Conservation (phyloP, 148 eudicot genomes). For the Rhododendron williamsianum region DNA sequence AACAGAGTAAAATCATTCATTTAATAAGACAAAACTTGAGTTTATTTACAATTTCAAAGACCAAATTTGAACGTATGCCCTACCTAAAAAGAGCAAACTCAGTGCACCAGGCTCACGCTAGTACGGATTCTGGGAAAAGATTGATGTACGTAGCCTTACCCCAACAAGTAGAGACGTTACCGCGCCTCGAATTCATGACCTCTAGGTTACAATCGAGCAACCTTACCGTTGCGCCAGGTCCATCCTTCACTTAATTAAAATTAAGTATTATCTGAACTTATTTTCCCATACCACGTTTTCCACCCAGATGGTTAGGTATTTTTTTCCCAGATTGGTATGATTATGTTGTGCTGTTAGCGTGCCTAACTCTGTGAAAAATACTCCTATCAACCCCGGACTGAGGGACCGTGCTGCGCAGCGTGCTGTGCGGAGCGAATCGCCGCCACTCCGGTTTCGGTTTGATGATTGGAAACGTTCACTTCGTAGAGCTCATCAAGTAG, state of each 20-base stretch:
- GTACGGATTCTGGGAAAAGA: no score
- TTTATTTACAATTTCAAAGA: not conserved
- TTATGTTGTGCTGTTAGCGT: not conserved
- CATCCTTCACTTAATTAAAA: not conserved
- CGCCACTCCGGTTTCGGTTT: no score
- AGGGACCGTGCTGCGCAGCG: no score
- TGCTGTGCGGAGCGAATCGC: no score
- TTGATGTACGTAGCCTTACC: no score
- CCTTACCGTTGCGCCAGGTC: rapidly evolving
- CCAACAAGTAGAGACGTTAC: no score
- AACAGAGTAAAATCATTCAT: not conserved
- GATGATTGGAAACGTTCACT: no score
- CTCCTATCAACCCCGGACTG: not conserved
- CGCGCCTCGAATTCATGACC: no score
- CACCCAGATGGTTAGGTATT: not conserved
- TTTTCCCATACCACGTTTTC: not conserved
- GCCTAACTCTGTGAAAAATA: not conserved
- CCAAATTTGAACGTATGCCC: not conserved
- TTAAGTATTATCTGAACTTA: not conserved
- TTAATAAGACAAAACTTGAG: not conserved
- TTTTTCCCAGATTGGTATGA: not conserved
- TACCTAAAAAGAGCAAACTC: not conserved
- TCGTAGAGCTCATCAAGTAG: no score
- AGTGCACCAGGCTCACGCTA: no score
- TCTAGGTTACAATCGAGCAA: no score